A percentile compares a stretch with the other conserved stretches of the same genome.
Conservation (phyloP, 2,329 filamentous ascomycete species). For the Rutstroemia sp. region DNA sequence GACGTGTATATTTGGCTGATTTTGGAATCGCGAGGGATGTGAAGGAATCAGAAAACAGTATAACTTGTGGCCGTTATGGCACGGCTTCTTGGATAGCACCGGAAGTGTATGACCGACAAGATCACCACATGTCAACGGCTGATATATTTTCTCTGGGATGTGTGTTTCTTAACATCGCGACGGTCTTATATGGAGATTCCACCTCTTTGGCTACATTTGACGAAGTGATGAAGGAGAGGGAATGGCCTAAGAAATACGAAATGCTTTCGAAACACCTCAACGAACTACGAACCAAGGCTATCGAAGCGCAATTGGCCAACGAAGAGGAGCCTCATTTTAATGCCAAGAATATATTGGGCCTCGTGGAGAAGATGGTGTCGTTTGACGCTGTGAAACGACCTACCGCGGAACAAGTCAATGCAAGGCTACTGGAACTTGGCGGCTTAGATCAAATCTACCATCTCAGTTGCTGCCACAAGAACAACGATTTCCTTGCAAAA, state of each 20-base stretch:
- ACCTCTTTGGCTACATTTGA: constrained; percentile 34
- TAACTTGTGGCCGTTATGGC: constrained; percentile 33
- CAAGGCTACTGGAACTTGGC: constrained; percentile 37
- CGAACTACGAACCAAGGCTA: constrained; percentile 12
- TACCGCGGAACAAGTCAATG: constrained; percentile 42
- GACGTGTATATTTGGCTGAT: constrained; percentile 40
- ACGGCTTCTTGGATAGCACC: constrained; percentile 41
- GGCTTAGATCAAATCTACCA: constrained; percentile 43
- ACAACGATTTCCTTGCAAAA: constrained; percentile 27
- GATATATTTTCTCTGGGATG: constrained; percentile 43
- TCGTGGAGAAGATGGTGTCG: constrained; percentile 46
- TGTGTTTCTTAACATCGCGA: constrained; percentile 38
- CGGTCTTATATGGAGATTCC: constrained; percentile 34
- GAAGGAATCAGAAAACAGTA: constrained; percentile 37
- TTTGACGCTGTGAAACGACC: constrained; percentile 42
- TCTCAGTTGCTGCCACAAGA: constrained; percentile 37
- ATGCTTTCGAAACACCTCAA: constrained; percentile 14
- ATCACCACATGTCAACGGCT: constrained; percentile 39
- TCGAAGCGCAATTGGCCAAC: constrained; percentile 11
- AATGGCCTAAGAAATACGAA: constrained; percentile 30
- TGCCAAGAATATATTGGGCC: constrained; percentile 33
- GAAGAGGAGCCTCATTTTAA: constrained; percentile 14
- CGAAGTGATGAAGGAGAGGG: constrained; percentile 28
- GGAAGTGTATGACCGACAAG: constrained; percentile 32
- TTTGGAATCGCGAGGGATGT: constrained; percentile 43